Evolutionary conservation across 176 grass and related monocot genomes (phyloP), one percentile per base, ranked within the genome.

Genomic region (Phoenix roebelenii): DNA sequence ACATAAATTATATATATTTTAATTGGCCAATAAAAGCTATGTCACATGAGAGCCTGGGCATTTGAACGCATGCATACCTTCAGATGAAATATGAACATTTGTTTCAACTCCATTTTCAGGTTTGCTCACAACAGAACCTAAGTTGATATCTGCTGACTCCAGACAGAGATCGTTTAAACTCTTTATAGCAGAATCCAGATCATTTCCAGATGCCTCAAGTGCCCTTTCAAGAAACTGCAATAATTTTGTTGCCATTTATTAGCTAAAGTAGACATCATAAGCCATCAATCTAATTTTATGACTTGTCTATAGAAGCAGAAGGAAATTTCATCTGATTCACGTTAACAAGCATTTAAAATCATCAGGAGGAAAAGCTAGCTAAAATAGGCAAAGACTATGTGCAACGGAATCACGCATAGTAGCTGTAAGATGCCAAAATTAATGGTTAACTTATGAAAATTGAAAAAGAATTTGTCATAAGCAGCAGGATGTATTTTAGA

Each of bases 131-230:
- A 62, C 58, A 49, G 91, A 63, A 54, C 30, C 62, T 67, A 71
- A 76, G 69, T 68, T 55, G 22, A 58, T 62, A 32, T 74, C 73
- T 24, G 74, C 54, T 30, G 82, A 85, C 56, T 77, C 86, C 16
- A 90, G 71, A n/a, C 57, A 69, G 51, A 88, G 71, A 25, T 88
- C 70, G 55, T 72, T 80, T 78, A 97, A 75, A 68, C 77, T 88
- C 74, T 86, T 77, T 65, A 97, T 90, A 65, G 92, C 80, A 51
- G 77, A 74, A 75, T 97, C 92, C 57, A 97, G 63, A 75, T 97
- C 86, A 66, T 88, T 83, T 69, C 87, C 83, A 50, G 92, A 88
- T 24, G 78, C 84, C 70, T 97, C 80, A 29, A 97, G 70, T 58
- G 87, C 65, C 50, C 66, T 76, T 77, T 97, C 87, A 76, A 97